These are phyloP conservation scores for Parafenestella ontariensis DNA, from an alignment of 2,329 filamentous ascomycete genomes.

Conservation along the genomic window DNA sequence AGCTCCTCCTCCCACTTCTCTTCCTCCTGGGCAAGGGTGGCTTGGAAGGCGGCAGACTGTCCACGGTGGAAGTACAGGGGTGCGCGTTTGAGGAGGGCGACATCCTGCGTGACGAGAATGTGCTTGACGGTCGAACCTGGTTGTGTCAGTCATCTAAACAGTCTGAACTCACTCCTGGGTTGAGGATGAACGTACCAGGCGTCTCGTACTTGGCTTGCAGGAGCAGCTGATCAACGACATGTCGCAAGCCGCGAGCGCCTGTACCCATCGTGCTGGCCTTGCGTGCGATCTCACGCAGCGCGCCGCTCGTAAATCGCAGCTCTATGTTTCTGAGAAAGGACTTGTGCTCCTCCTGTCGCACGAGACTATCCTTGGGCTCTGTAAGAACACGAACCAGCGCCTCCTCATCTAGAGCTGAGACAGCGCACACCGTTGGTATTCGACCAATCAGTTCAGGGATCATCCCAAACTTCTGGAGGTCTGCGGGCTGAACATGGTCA, in stretches of 20 bases:
- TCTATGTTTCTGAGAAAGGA: constrained; percentile 81
- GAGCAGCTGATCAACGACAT: constrained; percentile 57
- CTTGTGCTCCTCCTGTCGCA: constrained; percentile 87
- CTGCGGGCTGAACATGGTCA: constrained; percentile 75
- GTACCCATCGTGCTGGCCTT: constrained; percentile 74
- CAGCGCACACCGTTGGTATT: constrained; percentile 85
- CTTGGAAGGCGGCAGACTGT: constrained; percentile 50
- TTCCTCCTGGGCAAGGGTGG: constrained; percentile 53
- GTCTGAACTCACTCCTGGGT: neutral
- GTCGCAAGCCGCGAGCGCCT: constrained; percentile 63
- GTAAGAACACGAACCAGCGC: constrained; percentile 86
- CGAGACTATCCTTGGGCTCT: constrained; percentile 86
- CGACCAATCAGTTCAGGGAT: constrained; percentile 97
- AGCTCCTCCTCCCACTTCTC: constrained; percentile 54
- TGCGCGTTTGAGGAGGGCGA: constrained; percentile 51
- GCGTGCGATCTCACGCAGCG: constrained; percentile 81
- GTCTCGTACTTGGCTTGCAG: constrained; percentile 57
- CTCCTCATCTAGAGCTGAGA: constrained; percentile 74
- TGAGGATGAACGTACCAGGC: constrained; percentile 43
- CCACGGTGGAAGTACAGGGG: constrained; percentile 55
- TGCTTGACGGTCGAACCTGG: constrained; percentile 53
- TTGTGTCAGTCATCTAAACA: constrained; percentile 9
- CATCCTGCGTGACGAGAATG: constrained; percentile 55
- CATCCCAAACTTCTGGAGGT: constrained; percentile 85
- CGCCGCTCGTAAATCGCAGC: constrained; percentile 81